These are phyloP conservation scores for Alternaria triticimaculans DNA, from an alignment of 2,329 filamentous ascomycete species.

Conservation along the genomic window DNA sequence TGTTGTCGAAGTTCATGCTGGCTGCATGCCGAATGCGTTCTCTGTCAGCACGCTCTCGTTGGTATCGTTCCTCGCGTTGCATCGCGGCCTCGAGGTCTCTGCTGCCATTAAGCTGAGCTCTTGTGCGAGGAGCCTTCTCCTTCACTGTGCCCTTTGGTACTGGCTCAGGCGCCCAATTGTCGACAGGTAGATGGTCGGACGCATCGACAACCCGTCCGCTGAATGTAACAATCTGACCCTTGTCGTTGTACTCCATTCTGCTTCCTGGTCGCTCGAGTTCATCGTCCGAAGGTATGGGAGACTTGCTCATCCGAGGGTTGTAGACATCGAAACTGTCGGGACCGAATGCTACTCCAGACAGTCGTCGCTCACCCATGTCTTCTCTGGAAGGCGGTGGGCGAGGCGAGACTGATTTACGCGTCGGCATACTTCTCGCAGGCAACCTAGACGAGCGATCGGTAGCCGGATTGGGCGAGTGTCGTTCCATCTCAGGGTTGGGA, in stretches of 20 bases:
- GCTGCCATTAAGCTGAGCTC: slow-evolving; percentile 60
- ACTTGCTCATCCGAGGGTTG: slow-evolving; percentile 61
- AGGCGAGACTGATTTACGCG: slow-evolving; percentile 77
- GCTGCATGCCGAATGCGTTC: slow-evolving; percentile 43
- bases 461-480: slow-evolving; percentile 32
- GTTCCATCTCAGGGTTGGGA: slow-evolving; percentile 15
- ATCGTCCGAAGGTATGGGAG: slow-evolving; percentile 29
- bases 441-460: slow-evolving; percentile 47
- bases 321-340: slow-evolving; percentile 78
- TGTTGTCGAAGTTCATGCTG: slow-evolving; percentile 34
- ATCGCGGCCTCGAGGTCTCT: slow-evolving; percentile 49
- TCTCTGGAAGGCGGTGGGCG: slow-evolving; percentile 61
- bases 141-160: slow-evolving; percentile 63
- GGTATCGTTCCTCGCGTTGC: slow-evolving; percentile 41
- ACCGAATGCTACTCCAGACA: slow-evolving; percentile 72
- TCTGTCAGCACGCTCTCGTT: slow-evolving; percentile 41
- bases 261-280: slow-evolving; percentile 37
- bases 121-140: slow-evolving; percentile 49
- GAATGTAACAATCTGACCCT: slow-evolving; percentile 75
- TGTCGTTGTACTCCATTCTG: slow-evolving; percentile 56
- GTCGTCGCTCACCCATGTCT: slow-evolving; percentile 53
- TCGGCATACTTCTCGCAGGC: slow-evolving; percentile 57
- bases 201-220: slow-evolving; percentile 81
- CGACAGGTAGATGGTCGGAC: slow-evolving; percentile 78
- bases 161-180: slow-evolving; percentile 79